These are phyloP conservation scores for Ceratocystis alfenasii DNA, from an alignment of 2,329 filamentous ascomycete species.

Conservation along the genomic window DNA sequence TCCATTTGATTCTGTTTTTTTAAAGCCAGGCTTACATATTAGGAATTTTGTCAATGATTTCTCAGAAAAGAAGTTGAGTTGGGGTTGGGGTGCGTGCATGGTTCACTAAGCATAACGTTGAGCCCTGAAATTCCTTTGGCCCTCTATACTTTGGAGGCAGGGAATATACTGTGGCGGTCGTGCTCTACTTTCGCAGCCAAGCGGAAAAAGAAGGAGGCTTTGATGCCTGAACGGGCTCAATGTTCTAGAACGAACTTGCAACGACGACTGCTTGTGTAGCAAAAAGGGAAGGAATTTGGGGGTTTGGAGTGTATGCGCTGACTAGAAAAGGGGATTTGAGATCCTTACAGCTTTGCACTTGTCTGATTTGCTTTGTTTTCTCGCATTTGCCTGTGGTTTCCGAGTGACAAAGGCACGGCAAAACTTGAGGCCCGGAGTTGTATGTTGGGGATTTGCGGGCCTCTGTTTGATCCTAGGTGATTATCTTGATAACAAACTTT, in stretches of 20 bases:
- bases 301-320: neutral
- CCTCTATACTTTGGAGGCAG: neutral
- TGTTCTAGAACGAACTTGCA: neutral
- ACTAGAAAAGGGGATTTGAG: neutral
- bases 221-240: neutral
- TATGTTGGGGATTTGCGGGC: slow-evolving; percentile 10
- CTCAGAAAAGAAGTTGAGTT: neutral
- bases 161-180: too few relatives aligned
- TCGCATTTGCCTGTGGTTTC: neutral
- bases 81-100: slow-evolving; percentile 10
- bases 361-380: neutral
- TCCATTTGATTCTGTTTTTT: neutral
- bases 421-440: slow-evolving; percentile 6
- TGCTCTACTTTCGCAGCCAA: too few relatives aligned
- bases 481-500: neutral
- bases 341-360: neutral
- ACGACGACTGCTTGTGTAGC: neutral
- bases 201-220: neutral
- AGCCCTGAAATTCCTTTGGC: slow-evolving; percentile 1
- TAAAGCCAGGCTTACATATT: neutral
- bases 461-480: slow-evolving; percentile 1
- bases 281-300: neutral
- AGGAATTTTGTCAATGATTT: neutral
- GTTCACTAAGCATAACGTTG: neutral
- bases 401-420: too few relatives aligned